Conservation (phyloP, 192 early-diverging fungal species). For the Coemansia sp. region DNA sequence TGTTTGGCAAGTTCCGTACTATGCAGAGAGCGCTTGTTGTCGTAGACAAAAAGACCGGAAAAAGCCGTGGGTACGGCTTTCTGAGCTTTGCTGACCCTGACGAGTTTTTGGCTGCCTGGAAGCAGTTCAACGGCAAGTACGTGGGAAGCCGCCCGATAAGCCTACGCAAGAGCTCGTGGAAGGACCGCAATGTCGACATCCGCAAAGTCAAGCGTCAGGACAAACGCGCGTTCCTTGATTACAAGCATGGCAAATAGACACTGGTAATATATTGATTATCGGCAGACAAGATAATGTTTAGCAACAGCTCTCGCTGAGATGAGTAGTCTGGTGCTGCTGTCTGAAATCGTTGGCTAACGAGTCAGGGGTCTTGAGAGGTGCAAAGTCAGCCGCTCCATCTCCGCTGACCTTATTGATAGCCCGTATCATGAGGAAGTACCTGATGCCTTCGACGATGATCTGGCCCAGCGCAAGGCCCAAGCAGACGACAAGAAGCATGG, state of each 20-base stretch:
- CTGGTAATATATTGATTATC: background rate
- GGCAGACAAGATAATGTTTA: constrained; percentile 1
- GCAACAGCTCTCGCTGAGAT: constrained; percentile 44
- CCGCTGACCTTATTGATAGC: constrained; percentile 8
- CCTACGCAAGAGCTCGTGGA: constrained; percentile 90
- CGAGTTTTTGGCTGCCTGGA: constrained; percentile 91
- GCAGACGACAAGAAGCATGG: constrained; percentile 35
- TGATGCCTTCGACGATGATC: constrained; percentile 37
- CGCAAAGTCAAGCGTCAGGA: constrained; percentile 48
- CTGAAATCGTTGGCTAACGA: constrained; percentile 2
- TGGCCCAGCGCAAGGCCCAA: constrained; percentile 48
- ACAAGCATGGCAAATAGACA: constrained; percentile 20
- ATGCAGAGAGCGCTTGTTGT: constrained; percentile 82
- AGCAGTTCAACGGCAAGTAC: constrained; percentile 97
- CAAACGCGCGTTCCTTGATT: constrained; percentile 40
- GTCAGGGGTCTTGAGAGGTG: constrained; percentile 12
- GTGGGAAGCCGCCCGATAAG: constrained; percentile 94
- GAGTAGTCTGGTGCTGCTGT: constrained; percentile 18
- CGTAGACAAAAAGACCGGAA: constrained; percentile 77
- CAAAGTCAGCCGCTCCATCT: background rate
- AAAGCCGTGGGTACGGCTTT: constrained; percentile 93
- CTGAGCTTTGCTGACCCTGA: constrained; percentile 87
- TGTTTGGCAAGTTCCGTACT: constrained; percentile 84
- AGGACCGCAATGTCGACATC: constrained; percentile 82
- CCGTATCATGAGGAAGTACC: constrained; percentile 35